Base-by-base conservation (phyloP, 768 basidiomycete genomes). In the Tricholoma bakamatsutake region DNA sequence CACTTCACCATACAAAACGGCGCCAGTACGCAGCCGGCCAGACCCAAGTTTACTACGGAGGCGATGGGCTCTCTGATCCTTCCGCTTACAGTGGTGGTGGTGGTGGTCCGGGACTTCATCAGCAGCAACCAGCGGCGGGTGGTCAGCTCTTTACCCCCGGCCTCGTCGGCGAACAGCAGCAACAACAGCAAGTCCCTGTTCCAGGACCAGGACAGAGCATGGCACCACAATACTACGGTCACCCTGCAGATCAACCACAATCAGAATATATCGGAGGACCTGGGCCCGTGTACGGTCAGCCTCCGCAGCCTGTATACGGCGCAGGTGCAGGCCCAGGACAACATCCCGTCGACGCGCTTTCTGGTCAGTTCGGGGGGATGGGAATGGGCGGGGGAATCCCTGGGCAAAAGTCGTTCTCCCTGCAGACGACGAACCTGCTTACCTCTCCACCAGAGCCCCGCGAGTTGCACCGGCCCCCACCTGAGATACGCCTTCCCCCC, bases 21-120 rank as follows among this genome's bases (percentile, higher is more conserved):
- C 86, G 95, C 45, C 93, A 96, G 70, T 98, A 98, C 68, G 95
- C 95, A 49, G 85, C 91, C 3, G 94, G 91, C 10, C 94, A 97
- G 71, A 93, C 93, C 1, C 91, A 93, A 65, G 92, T 82, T 2
- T 94, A 94, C 68, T 92, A 92, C 61, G 82, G 84, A 34, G 68
- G 71, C 11, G 76, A 77, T 27, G 73, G 72, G 3, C 61, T 71
- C 34, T 60, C 75, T 40, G 82, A 82, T 49, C 77, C 82, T 10
- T 63, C 67, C 28, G 80, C 43, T 17, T 40, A 17, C 10, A 11
- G 17, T 21, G n/a, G 80, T 60, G 66, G 58, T 13, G 62, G 54
- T 27, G 68, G 71, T n/a, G n/a, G n/a, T n/a, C n/a, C n/a, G 28
- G 76, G 66, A 15, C 67, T 73, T 10, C 77, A 72, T 54, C 65